Percentiles rank a stretch among this genome's conserved stretches.
Conservation (phyloP, 2,329 filamentous ascomycete species). For the Macrophomina phaseolina region DNA sequence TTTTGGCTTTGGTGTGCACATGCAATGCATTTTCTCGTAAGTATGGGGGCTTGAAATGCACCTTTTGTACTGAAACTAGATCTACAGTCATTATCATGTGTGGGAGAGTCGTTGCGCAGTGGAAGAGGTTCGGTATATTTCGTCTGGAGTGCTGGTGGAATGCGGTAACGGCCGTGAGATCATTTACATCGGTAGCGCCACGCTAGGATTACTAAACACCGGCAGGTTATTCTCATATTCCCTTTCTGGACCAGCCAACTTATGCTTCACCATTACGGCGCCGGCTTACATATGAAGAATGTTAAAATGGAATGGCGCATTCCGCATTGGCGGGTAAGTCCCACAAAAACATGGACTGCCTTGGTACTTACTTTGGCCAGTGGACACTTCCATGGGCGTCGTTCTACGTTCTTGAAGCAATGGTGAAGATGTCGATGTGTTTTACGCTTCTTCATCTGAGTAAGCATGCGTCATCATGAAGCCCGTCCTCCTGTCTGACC, state of each 20-base stretch:
- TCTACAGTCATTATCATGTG: not conserved
- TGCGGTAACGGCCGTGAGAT: not conserved
- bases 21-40: not conserved
- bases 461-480: not conserved
- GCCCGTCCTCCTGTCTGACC: not conserved
- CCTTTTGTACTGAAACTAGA: not conserved
- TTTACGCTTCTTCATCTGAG: slow-evolving; percentile 13
- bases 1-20: not conserved
- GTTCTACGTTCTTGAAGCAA: slow-evolving; percentile 5
- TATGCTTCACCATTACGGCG: slow-evolving; percentile 4
- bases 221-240: slow-evolving; percentile 5
- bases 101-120: not conserved
- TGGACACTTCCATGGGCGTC: not conserved
- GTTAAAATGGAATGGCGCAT: not conserved
- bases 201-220: not conserved
- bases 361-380: not conserved
- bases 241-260: slow-evolving; percentile 15
- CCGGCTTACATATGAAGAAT: slow-evolving; percentile 11
- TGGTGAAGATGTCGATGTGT: slow-evolving; percentile 23
- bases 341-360: no score
- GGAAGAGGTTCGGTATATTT: slow-evolving; percentile 14
- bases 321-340: slow-evolving; percentile 3
- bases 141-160: slow-evolving; percentile 10
- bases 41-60: not conserved
- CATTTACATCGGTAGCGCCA: not conserved